Conservation (phyloP, 495 filamentous ascomycete species). For the Hypomontagnella monticulosa region DNA sequence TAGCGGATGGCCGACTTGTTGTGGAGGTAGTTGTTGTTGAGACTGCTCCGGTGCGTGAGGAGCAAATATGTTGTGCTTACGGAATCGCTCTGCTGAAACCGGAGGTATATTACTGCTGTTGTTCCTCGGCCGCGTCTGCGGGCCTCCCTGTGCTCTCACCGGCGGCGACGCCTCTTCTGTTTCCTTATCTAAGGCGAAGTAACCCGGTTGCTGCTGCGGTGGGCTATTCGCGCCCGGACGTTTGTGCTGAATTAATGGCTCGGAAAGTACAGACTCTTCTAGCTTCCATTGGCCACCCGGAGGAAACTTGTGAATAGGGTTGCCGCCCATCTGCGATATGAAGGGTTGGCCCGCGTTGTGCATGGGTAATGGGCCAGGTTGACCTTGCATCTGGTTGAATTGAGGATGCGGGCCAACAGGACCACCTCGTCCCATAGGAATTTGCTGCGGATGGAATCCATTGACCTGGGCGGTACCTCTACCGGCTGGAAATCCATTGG, state of each 20-base stretch:
- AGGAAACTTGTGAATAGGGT: slow-evolving; percentile 38
- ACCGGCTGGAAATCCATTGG: slow-evolving; percentile 44
- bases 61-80: slow-evolving; percentile 43
- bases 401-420: slow-evolving; percentile 23
- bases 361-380: slow-evolving; percentile 26
- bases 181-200: slow-evolving; percentile 57
- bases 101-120: slow-evolving; percentile 48
- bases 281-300: slow-evolving; percentile 51
- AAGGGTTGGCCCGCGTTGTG: slow-evolving; percentile 32
- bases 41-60: slow-evolving; percentile 26
- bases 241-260: slow-evolving; percentile 54
- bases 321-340: slow-evolving; percentile 39
- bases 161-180: slow-evolving; percentile 43
- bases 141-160: not conserved
- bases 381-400: slow-evolving; percentile 17
- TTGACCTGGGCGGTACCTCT: slow-evolving; percentile 36
- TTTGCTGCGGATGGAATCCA: slow-evolving; percentile 33
- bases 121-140: slow-evolving; percentile 34
- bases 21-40: slow-evolving; percentile 28
- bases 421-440: slow-evolving; percentile 41
- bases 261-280: slow-evolving; percentile 56
- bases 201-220: slow-evolving; percentile 47
- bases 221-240: slow-evolving; percentile 50
- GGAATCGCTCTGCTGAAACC: slow-evolving; percentile 52
- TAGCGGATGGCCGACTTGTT: slow-evolving; percentile 27